These are phyloP conservation scores for Mollisiaceae sp. DNA, from an alignment of 2,329 filamentous ascomycete species.

Conservation along the genomic window DNA sequence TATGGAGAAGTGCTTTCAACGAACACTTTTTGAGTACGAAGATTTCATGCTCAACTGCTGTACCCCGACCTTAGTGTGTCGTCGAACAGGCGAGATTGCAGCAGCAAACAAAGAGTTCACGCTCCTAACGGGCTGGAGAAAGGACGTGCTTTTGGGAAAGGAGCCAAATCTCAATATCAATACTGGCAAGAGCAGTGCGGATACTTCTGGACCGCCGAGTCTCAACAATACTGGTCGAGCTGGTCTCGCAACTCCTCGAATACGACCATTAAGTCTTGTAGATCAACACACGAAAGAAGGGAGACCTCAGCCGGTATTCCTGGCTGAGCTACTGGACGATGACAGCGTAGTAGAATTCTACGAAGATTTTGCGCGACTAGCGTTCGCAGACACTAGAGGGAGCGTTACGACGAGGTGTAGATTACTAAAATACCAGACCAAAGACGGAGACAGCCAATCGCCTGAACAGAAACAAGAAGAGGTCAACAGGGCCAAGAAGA, in stretches of 20 bases:
- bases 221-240: conserved; percentile 46
- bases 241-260: conserved; percentile 57
- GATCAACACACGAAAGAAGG: conserved; percentile 48
- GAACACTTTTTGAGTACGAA: conserved; percentile 90
- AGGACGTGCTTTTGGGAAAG: conserved; percentile 85
- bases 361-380: conserved; percentile 90
- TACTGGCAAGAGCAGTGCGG: conserved; percentile 52
- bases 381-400: conserved; percentile 88
- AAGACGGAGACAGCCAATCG: conserved; percentile 52
- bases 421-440: conserved; percentile 86
- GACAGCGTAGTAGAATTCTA: conserved; percentile 94
- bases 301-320: conserved; percentile 78
- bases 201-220: conserved; percentile 46
- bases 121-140: conserved; percentile 93
- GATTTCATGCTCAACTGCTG: conserved; percentile 88
- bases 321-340: conserved; percentile 91
- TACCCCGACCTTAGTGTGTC: conserved; percentile 89
- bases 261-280: conserved; percentile 49
- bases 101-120: conserved; percentile 96
- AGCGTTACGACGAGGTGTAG: conserved; percentile 84
- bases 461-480: conserved; percentile 32
- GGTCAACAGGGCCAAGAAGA: conserved; percentile 28
- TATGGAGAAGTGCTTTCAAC: conserved; percentile 96
- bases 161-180: conserved; percentile 89
- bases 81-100: conserved; percentile 92